These are phyloP conservation scores for Glebionis coronaria DNA, from an alignment of 129 eudicot species.

Conservation along the genomic window DNA sequence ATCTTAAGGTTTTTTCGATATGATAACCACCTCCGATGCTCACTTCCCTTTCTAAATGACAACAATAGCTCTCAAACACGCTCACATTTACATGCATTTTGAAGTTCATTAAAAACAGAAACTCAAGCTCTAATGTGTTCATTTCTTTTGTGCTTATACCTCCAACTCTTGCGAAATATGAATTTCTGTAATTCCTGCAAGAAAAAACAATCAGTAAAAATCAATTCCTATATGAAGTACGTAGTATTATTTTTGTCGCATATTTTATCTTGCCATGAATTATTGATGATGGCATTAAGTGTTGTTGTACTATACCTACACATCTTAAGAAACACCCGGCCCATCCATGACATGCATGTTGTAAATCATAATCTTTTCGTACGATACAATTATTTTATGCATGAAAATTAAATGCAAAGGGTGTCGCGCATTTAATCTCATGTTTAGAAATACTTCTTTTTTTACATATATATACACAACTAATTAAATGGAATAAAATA, in stretches of 20 bases:
- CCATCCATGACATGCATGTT: conserved; percentile 15
- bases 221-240: neutral
- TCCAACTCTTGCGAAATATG: conserved; percentile 88
- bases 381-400: conserved; percentile 12
- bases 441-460: neutral
- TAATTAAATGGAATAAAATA: too few relatives aligned
- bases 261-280: conserved; percentile 2
- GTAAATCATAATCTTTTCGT: neutral
- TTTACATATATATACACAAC: neutral
- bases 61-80: conserved; percentile 88
- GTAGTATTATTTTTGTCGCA: neutral
- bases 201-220: neutral
- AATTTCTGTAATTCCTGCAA: conserved; percentile 86
- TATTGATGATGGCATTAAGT: conserved; percentile 19
- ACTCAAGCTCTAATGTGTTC: conserved; percentile 79
- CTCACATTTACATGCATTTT: conserved; percentile 91
- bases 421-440: neutral
- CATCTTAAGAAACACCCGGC: conserved; percentile 10
- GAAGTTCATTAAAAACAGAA: conserved; percentile 77
- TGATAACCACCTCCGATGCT: conserved; percentile 96
- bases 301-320: conserved; percentile 17
- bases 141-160: conserved; percentile 71
- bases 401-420: neutral
- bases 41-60: conserved; percentile 94
- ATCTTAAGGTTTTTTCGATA: conserved; percentile 73